A percentile compares a stretch with the other conserved stretches of the same genome.
Conservation (phyloP, 345 rosid genomes). For the Citrus mangshanensis region DNA sequence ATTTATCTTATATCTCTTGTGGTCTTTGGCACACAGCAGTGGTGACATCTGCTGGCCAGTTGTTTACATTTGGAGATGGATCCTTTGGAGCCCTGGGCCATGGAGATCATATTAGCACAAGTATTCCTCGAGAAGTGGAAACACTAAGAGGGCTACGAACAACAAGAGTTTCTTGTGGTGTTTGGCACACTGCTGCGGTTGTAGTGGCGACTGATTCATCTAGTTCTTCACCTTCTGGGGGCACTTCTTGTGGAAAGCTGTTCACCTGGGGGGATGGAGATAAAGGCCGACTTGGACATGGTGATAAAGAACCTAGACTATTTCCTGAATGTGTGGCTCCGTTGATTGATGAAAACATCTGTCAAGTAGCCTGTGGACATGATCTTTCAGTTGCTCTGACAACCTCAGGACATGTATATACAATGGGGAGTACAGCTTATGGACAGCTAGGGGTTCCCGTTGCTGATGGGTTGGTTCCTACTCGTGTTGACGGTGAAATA, state of each 20-base stretch:
- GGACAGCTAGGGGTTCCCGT: conserved; percentile 78
- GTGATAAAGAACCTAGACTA: conserved; percentile 59
- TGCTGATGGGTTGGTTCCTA: conserved; percentile 51
- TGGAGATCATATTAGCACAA: conserved; percentile 60
- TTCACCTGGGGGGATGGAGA: conserved; percentile 95
- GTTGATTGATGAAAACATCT: conserved; percentile 41
- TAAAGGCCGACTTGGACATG: conserved; percentile 74
- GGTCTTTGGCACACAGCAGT: conserved; percentile 92
- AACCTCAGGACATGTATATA: conserved; percentile 61
- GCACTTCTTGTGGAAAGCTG: conserved; percentile 43
- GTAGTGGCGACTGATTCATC: conserved; percentile 43
- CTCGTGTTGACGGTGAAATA: conserved; percentile 58
- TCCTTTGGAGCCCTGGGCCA: conserved; percentile 87
- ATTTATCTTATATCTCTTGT: conserved; percentile 60
- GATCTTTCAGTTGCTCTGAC: conserved; percentile 71
- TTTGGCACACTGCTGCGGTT: conserved; percentile 92
- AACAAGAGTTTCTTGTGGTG: conserved; percentile 75
- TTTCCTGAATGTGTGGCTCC: conserved; percentile 50
- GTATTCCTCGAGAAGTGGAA: conserved; percentile 74
- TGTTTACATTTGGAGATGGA: conserved; percentile 97
- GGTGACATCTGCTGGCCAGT: conserved; percentile 64
- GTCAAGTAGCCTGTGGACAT: conserved; percentile 72
- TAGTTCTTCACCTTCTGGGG: conserved; percentile 33
- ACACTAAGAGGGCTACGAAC: conserved; percentile 52
- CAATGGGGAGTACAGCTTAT: conserved; percentile 69